Conservation (phyloP, 1,284 basidiomycete genomes). For the Boletellus deceptivus region DNA sequence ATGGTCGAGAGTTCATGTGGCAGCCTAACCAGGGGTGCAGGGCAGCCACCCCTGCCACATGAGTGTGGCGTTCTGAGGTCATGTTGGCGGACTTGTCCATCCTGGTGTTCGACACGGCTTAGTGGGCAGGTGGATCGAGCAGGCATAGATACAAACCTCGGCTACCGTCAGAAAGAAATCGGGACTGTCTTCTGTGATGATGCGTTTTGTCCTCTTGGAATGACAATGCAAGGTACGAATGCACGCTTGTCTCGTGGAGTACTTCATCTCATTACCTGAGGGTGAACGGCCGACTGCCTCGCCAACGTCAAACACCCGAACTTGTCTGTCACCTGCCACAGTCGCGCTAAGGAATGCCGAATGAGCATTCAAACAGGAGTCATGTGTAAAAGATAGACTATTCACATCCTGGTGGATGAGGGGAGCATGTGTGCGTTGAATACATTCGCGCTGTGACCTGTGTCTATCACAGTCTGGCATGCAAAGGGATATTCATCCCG, state of each 20-base stretch:
- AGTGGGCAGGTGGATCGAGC: conserved; percentile 1
- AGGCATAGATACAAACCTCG: conserved; percentile 52
- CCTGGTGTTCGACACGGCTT: conserved; percentile 35
- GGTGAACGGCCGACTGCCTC: conserved; percentile 41
- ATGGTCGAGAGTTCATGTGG: conserved; percentile 62
- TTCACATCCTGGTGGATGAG: conserved; percentile 63
- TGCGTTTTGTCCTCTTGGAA: conserved; percentile 68
- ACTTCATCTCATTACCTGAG: conserved; percentile 37
- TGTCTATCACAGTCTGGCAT: conserved; percentile 63
- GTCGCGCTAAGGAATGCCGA: conserved; percentile 50
- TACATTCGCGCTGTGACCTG: conserved; percentile 85
- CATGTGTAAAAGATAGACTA: conserved; percentile 6
- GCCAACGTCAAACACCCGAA: conserved; percentile 80
- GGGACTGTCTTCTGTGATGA: conserved; percentile 81
- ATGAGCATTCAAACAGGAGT: conserved; percentile 6
- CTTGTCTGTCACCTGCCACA: conserved; percentile 77
- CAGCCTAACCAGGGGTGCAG: conserved; percentile 64
- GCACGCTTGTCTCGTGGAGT: conserved; percentile 45
- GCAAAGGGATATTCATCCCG: conserved; percentile 54
- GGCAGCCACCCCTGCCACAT: conserved; percentile 56
- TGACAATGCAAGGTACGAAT: conserved; percentile 69
- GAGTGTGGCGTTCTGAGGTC: conserved; percentile 73
- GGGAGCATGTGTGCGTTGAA: conserved; percentile 87
- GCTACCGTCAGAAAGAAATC: conserved; percentile 83
- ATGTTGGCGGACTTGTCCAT: conserved; percentile 80